Percentiles rank a stretch among this genome's conserved stretches.
These are phyloP conservation scores for Coffea eugenioides DNA, from an alignment of 257 asterid genomes.

Conservation along the genomic window DNA sequence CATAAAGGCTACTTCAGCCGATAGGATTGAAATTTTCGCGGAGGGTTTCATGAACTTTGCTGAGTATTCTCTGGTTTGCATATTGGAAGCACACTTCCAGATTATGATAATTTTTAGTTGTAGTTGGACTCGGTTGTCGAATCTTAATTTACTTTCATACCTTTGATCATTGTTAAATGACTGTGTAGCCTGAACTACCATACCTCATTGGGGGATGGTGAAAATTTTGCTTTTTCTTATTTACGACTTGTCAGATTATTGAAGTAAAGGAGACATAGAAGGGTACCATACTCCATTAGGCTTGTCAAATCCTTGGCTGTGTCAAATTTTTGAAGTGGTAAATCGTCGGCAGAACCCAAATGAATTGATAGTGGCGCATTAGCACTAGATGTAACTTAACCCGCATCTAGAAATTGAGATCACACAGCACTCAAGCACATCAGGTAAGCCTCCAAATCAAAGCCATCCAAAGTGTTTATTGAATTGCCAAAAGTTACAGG, in stretches of 20 bases:
- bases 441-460: not conserved
- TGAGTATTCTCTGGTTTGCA: not conserved
- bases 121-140: not conserved
- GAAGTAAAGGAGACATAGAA: not conserved
- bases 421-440: not conserved
- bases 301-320: not conserved
- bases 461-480: slow-evolving; percentile 6
- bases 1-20: not conserved
- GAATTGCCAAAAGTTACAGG: not conserved
- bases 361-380: slow-evolving; percentile 11
- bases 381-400: not conserved
- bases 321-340: not conserved
- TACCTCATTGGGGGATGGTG: not conserved
- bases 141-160: not conserved
- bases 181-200: not conserved
- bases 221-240: not conserved
- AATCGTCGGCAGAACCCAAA: slow-evolving; percentile 13
- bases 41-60: not conserved
- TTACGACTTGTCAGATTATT: not conserved
- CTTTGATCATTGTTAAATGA: not conserved
- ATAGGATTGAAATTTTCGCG: not conserved
- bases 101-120: not conserved
- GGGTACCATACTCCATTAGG: not conserved
- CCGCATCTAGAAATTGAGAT: not conserved
- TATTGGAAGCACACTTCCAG: not conserved